Percentiles rank a stretch among this genome's conserved stretches.
Conservation (phyloP, 2,329 filamentous ascomycete genomes). For the Huntiella abstrusa region DNA sequence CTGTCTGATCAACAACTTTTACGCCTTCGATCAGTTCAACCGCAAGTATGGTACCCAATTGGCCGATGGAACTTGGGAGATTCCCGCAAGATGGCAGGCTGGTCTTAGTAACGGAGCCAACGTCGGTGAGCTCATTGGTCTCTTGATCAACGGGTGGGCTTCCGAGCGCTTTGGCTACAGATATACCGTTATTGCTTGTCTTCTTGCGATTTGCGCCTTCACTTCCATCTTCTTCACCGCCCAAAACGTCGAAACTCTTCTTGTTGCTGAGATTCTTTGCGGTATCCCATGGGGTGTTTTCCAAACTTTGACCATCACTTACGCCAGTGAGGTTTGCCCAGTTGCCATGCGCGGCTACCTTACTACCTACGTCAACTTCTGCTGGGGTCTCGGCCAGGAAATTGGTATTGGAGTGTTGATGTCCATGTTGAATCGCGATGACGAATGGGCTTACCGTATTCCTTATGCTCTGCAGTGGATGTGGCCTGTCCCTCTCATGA, state of each 20-base stretch:
- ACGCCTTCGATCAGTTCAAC: conserved; percentile 38
- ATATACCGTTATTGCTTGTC: conserved; percentile 40
- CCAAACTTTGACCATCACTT: conserved; percentile 41
- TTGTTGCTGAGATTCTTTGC: conserved; percentile 43
- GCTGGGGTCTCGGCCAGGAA: conserved; percentile 59
- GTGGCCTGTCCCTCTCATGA: conserved; percentile 49
- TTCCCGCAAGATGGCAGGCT: conserved; percentile 44
- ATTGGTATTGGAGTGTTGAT: conserved; percentile 58
- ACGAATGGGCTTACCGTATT: conserved; percentile 52
- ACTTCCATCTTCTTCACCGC: conserved; percentile 48
- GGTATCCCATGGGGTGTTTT: conserved; percentile 45
- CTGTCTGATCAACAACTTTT: conserved; percentile 66
- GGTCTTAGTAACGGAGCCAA: conserved; percentile 40
- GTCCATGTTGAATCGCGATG: conserved; percentile 42
- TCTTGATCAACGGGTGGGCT: conserved; percentile 45
- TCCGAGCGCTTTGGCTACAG: conserved; percentile 51
- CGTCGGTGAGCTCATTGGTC: conserved; percentile 46
- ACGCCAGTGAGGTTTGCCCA: conserved; percentile 55
- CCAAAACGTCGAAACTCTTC: conserved; percentile 35
- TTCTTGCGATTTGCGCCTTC: conserved; percentile 35
- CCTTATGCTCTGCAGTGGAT: conserved; percentile 63
- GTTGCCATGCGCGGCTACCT: conserved; percentile 52
- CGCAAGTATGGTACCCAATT: conserved; percentile 34
- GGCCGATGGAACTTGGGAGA: conserved; percentile 28
- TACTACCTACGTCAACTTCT: conserved; percentile 60